Evolutionary conservation across 148 eudicot species (phyloP).

Genomic region (Nyssa sinensis): DNA sequence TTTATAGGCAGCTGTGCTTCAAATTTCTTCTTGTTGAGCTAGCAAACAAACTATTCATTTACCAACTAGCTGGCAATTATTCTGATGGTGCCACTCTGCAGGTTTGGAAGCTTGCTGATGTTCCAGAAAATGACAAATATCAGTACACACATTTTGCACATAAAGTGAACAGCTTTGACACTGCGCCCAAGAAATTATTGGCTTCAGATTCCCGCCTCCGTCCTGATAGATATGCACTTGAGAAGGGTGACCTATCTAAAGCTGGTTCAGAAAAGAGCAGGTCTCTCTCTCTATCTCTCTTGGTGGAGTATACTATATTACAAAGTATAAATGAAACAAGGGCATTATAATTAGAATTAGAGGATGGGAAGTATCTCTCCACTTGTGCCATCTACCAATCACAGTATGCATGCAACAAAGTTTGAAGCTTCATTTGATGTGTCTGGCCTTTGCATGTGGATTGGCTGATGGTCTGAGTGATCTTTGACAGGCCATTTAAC

Average conservation of each 20-base stretch:
- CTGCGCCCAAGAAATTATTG: conserved; percentile 76
- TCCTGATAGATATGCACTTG: conserved; percentile 87
- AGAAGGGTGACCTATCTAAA: conserved; percentile 73
- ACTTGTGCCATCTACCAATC: not conserved
- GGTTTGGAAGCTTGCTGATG: conserved; percentile 77
- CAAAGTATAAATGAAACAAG: not conserved
- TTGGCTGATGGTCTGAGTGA: not conserved
- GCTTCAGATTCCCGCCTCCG: conserved; percentile 89
- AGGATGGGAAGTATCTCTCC: not conserved
- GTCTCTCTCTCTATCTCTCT: conserved; percentile 38
- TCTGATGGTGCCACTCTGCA: conserved; percentile 19
- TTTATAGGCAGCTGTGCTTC: not conserved
- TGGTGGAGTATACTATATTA: not conserved
- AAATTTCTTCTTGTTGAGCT: not conserved
- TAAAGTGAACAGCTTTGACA: conserved; percentile 77
- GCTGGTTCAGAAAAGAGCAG: conserved; percentile 86
- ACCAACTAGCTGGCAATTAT: not conserved
- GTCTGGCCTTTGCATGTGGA: not conserved
- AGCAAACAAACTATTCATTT: not conserved
- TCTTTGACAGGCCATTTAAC: not conserved
- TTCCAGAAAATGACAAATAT: conserved; percentile 68
- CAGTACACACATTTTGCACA: conserved; percentile 84
- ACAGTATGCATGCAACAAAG: not conserved
- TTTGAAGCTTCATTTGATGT: not conserved
- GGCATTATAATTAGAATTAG: not conserved